phyloP scores from a whole-genome alignment of 345 rosid species.

The Moricandia moricandioides region DNA sequence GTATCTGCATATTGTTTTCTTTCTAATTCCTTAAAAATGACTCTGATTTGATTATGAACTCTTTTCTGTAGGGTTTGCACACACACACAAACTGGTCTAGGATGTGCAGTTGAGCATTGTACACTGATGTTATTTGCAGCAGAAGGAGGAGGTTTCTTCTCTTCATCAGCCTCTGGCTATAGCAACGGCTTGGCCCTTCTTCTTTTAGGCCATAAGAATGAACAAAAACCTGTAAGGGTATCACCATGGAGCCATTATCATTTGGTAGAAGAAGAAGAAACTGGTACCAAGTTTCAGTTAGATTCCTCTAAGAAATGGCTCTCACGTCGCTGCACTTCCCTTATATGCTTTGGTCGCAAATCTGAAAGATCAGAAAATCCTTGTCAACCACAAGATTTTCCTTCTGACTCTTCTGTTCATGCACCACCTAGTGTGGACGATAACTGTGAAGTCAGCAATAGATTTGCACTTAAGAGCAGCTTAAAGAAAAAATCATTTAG shows the following conservation, averaged over 20 bases:
- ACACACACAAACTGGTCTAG: background rate
- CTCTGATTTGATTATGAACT: constrained; percentile 21
- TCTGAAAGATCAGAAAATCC: constrained; percentile 69
- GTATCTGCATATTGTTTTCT: background rate
- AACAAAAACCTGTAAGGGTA: constrained; percentile 77
- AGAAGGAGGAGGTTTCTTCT: constrained; percentile 99
- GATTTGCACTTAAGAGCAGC: constrained; percentile 68
- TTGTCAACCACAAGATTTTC: constrained; percentile 53
- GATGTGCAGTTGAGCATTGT: constrained; percentile 50
- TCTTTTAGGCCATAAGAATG: constrained; percentile 79
- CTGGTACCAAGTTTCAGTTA: constrained; percentile 77
- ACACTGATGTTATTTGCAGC: constrained; percentile 91
- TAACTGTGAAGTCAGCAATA: constrained; percentile 42
- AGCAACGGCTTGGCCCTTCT: constrained; percentile 94
- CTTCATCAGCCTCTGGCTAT: constrained; percentile 97
- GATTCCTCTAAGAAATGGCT: constrained; percentile 72
- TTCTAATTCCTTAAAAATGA: background rate
- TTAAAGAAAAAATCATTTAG: constrained; percentile 60
- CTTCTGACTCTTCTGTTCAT: constrained; percentile 33
- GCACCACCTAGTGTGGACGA: constrained; percentile 34
- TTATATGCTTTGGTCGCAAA: constrained; percentile 83
- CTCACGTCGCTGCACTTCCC: constrained; percentile 77
- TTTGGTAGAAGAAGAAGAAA: constrained; percentile 85
- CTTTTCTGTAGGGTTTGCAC: constrained; percentile 21
- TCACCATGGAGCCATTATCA: constrained; percentile 95